Percentiles rank a stretch among this genome's conserved stretches.
phyloP scores from a whole-genome alignment of 73 alveolate species.

The Breviolum minutum region DNA sequence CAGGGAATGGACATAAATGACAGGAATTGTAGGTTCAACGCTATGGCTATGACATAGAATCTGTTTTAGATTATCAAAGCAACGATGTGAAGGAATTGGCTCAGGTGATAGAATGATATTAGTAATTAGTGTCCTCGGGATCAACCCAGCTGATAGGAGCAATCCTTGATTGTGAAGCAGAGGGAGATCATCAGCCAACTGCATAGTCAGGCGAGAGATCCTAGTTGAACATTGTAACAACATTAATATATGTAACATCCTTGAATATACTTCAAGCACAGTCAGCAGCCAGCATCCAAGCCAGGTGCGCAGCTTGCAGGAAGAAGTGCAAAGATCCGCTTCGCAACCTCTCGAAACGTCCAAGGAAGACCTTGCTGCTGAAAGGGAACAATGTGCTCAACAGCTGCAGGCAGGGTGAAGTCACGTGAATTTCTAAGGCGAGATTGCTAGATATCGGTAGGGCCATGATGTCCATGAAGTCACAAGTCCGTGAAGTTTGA shows the following conservation, averaged over 20 bases:
- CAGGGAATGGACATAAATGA: neutral
- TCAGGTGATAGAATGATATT: neutral
- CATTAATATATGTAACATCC: neutral
- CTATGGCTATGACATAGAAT: neutral
- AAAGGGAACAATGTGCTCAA: constrained; percentile 62
- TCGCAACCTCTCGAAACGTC: neutral
- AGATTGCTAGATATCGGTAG: neutral
- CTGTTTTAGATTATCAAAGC: neutral
- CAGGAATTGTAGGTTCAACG: too few relatives aligned
- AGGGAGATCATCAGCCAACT: constrained; percentile 62
- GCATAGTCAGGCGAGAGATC: constrained; percentile 40
- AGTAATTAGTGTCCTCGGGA: neutral
- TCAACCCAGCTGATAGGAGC: constrained; percentile 27
- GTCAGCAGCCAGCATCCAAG: too few relatives aligned
- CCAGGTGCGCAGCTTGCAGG: constrained; percentile 35
- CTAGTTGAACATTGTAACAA: neutral
- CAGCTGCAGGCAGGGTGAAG: constrained; percentile 47
- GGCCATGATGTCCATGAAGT: too few relatives aligned
- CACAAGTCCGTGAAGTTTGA: too few relatives aligned
- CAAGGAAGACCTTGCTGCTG: constrained; percentile 52
- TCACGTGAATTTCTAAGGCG: neutral
- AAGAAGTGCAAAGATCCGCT: constrained; percentile 35
- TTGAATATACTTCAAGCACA: too few relatives aligned
- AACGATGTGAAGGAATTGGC: neutral
- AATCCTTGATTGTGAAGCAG: constrained; percentile 73